Evolutionary conservation across 1,284 basidiomycete species (phyloP).

Genomic region (Austroboletus novae-zelandiae): DNA sequence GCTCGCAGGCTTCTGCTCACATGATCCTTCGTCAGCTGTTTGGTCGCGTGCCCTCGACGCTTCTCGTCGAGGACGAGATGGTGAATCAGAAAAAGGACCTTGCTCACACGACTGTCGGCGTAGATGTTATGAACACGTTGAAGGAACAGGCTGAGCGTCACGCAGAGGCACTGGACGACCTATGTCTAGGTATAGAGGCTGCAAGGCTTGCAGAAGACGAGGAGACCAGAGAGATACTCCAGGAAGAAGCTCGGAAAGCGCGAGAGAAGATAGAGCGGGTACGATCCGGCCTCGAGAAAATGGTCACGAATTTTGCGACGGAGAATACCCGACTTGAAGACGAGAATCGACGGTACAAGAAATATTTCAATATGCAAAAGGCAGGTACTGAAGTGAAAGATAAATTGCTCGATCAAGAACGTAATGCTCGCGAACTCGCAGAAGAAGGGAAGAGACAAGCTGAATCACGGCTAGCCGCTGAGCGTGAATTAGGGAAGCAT

Average conservation of each 20-base stretch:
- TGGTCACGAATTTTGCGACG: slow-evolving; percentile 32
- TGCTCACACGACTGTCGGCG: slow-evolving; percentile 33
- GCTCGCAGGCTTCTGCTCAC: slow-evolving; percentile 29
- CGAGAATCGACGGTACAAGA: slow-evolving; percentile 28
- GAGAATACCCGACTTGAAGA: slow-evolving; percentile 35
- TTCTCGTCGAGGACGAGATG: slow-evolving; percentile 39
- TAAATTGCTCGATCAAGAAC: slow-evolving; percentile 31
- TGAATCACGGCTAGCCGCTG: slow-evolving; percentile 17
- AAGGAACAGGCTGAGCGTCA: slow-evolving; percentile 37
- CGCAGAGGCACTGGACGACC: slow-evolving; percentile 32
- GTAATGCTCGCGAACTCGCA: slow-evolving; percentile 26
- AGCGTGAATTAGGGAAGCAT: slow-evolving; percentile 12
- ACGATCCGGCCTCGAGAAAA: slow-evolving; percentile 26
- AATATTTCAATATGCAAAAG: slow-evolving; percentile 20
- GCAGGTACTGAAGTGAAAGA: slow-evolving; percentile 26
- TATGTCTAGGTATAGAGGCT: slow-evolving; percentile 38
- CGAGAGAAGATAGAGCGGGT: slow-evolving; percentile 32
- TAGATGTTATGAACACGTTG: slow-evolving; percentile 33
- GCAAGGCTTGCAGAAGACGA: slow-evolving; percentile 39
- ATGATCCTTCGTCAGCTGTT: slow-evolving; percentile 33
- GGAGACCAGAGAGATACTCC: slow-evolving; percentile 36
- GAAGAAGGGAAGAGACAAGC: slow-evolving; percentile 22
- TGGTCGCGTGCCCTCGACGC: slow-evolving; percentile 30
- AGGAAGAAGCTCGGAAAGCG: slow-evolving; percentile 36
- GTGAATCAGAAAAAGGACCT: slow-evolving; percentile 38